phyloP scores from a whole-genome alignment of 2,329 filamentous ascomycete species.

The Nakataea oryzae region DNA sequence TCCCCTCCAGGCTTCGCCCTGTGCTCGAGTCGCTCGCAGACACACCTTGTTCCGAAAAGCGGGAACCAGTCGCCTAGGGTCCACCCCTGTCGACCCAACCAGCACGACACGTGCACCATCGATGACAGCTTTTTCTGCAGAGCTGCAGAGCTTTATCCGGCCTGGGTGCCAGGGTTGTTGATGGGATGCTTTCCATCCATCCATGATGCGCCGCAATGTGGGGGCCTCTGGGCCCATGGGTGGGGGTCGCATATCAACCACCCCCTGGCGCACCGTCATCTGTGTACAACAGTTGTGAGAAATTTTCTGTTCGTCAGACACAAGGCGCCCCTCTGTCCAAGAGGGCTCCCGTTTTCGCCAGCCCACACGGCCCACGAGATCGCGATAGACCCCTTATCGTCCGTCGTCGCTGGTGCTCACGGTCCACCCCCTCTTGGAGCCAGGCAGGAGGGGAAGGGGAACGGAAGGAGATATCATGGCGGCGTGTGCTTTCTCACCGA shows the following conservation, averaged over 20 bases:
- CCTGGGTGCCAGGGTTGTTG: too few species aligned
- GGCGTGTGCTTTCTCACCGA: neutral
- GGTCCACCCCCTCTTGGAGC: neutral
- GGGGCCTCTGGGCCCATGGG: slow-evolving; percentile 9
- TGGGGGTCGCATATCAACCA: slow-evolving; percentile 9
- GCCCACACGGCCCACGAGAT: neutral
- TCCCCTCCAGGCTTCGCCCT: neutral
- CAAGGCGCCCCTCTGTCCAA: neutral
- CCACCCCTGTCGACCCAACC: neutral
- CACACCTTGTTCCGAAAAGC: neutral
- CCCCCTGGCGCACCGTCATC: neutral
- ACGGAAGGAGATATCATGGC: neutral
- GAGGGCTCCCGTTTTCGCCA: neutral
- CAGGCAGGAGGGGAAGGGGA: too few species aligned
- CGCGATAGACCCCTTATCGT: neutral
- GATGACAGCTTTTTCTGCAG: slow-evolving; percentile 1
- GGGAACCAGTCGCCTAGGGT: neutral
- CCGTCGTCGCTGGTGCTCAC: neutral
- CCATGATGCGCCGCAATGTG: slow-evolving; percentile 11
- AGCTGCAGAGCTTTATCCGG: neutral
- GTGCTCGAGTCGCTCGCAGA: neutral
- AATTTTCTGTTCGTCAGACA: neutral
- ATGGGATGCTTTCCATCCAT: neutral
- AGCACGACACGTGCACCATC: neutral
- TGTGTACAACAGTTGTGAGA: neutral